These are phyloP conservation scores for Calonectria ilicicola DNA, from an alignment of 2,329 filamentous ascomycete genomes.

Conservation along the genomic window DNA sequence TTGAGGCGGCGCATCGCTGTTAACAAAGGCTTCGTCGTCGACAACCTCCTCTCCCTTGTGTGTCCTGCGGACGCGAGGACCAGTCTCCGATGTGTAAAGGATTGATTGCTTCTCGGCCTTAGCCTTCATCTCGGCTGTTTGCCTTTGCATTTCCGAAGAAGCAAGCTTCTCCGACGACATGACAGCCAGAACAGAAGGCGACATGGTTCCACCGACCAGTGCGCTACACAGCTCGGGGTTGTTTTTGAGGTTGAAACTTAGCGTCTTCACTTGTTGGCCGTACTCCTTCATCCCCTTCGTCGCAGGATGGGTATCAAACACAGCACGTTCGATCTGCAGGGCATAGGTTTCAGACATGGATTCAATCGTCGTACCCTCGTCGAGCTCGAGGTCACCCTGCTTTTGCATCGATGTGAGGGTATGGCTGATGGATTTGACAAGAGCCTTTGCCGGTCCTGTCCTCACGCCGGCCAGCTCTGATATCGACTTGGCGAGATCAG, in stretches of 20 bases:
- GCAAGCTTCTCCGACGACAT: conserved; percentile 95
- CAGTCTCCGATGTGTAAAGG: conserved; percentile 76
- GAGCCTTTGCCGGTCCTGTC: conserved; percentile 75
- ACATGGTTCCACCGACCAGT: conserved; percentile 78
- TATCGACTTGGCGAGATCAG: conserved; percentile 64
- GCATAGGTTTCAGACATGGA: conserved; percentile 77
- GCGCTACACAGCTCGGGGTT: conserved; percentile 83
- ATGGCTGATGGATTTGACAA: conserved; percentile 77
- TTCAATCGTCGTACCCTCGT: conserved; percentile 72
- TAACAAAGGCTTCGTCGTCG: conserved; percentile 74
- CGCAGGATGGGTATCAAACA: conserved; percentile 66
- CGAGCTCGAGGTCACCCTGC: conserved; percentile 70
- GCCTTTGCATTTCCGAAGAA: conserved; percentile 86
- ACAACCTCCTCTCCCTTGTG: conserved; percentile 96
- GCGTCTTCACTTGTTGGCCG: conserved; percentile 75
- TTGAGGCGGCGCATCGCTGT: conserved; percentile 49
- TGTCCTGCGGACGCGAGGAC: conserved; percentile 85
- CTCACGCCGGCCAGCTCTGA: conserved; percentile 71
- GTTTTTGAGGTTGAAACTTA: conserved; percentile 89
- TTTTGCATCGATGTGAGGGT: conserved; percentile 77
- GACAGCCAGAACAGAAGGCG: conserved; percentile 80
- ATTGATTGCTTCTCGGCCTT: conserved; percentile 87
- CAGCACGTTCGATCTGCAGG: conserved; percentile 82
- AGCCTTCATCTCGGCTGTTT: conserved; percentile 82
- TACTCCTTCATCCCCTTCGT: conserved; percentile 62